Base-by-base conservation (phyloP, 225 moss, liverwort and hornwort genomes). In the Asterella californica region DNA sequence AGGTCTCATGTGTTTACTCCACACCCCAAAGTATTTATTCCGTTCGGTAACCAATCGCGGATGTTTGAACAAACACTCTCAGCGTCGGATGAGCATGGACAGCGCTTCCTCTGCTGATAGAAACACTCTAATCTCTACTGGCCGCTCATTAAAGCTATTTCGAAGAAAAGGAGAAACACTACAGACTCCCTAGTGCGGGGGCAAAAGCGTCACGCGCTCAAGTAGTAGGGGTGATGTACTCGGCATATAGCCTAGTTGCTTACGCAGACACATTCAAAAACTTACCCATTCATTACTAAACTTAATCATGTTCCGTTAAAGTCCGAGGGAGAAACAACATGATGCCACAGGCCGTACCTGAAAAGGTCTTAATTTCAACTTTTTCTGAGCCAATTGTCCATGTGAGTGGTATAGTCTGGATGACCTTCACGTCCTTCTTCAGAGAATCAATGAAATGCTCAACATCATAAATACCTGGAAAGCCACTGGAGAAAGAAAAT, bases 381-480 rank as follows among this genome's bases (percentile, higher is more conserved):
- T 90, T 79, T 83, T 88, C n/a, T 79, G 88, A 89, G 65, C 73
- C 86, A 48, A 81, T 77, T 75, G 78, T 59, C 83, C 87, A 88
- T 45, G 83, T 83, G 69, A 87, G 73, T 71, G 99, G 95, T 72
- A 99, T 88, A 74, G 81, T 70, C 73, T 78, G 86, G 79, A 99
- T 90, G 70, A 99, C 82, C 82, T 81, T 87, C 70, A 94, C 90
- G 82, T 99, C 99, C 17, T 87, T 82, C 71, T 90, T 89, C 80
- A 99, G 87, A 9, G 92, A 86, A 17, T 84, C 84, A 82, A 95
- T 93, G 86, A 99, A 99, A 88, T 95, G 91, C 32, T 88, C 85
- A 72, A 89, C 90, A 68, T 99, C 93, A 85, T 99, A 99, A 75
- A 99, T 86, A 85, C 89, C 95, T 93, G 93, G 84, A 90, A 99